Evolutionary conservation across 176 grass and related monocot species (phyloP).

Genomic region (sorghum (Sorghum bicolor)): DNA sequence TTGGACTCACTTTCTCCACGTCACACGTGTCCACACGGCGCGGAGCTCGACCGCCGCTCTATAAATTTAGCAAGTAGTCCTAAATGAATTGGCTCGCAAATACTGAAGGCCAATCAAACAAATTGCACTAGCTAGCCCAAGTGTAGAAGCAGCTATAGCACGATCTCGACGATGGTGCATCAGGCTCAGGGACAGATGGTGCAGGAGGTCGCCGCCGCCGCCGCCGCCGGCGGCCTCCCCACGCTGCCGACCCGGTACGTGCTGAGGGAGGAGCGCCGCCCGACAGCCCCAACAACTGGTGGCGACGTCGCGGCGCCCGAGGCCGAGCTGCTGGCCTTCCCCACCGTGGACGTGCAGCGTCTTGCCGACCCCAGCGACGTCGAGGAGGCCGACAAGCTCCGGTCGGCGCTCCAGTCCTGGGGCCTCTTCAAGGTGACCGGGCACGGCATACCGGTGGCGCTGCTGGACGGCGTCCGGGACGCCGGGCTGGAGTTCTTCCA

Average conservation of each 20-base stretch:
- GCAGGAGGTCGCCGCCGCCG: too few species aligned
- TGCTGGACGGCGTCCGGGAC: conserved; percentile 38
- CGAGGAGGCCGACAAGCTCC: conserved; percentile 46
- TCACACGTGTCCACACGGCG: too few species aligned
- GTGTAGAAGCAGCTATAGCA: background rate
- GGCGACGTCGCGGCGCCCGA: background rate
- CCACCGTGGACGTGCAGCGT: conserved; percentile 47
- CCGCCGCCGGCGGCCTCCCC: background rate
- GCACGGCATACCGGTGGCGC: conserved; percentile 23
- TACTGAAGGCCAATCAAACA: too few species aligned
- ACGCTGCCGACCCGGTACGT: conserved; percentile 46
- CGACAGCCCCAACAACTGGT: background rate
- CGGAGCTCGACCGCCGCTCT: too few species aligned
- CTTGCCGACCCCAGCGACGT: conserved; percentile 23
- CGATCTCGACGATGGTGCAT: too few species aligned
- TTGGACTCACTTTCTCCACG: too few species aligned
- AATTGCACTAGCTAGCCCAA: too few species aligned
- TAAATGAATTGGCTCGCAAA: too few species aligned
- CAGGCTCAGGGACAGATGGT: conserved; percentile 36
- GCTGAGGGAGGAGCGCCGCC: conserved; percentile 28
- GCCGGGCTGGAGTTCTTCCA: conserved; percentile 52
- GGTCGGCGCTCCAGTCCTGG: conserved; percentile 41
- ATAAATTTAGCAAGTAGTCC: too few species aligned
- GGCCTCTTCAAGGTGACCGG: conserved; percentile 47
- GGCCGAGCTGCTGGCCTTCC: conserved; percentile 30